These are phyloP conservation scores for Fusarium algeriense DNA, from an alignment of 2,329 filamentous ascomycete species.

Conservation along the genomic window DNA sequence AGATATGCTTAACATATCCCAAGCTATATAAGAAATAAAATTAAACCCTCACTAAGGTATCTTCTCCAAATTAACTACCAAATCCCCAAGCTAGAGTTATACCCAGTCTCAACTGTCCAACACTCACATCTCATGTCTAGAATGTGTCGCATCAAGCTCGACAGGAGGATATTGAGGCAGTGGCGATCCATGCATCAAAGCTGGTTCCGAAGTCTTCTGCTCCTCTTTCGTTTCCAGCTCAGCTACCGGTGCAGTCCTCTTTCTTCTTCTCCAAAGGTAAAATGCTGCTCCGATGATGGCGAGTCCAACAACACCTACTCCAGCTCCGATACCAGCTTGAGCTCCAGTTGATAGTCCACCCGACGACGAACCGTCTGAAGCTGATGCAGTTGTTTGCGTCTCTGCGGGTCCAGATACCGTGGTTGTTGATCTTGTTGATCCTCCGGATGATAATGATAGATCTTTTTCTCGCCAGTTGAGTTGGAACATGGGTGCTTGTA, in stretches of 20 bases:
- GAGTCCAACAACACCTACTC: not conserved
- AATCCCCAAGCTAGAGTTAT: too few species aligned
- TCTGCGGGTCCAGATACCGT: not conserved
- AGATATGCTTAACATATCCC: too few species aligned
- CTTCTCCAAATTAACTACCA: too few species aligned
- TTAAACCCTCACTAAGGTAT: too few species aligned
- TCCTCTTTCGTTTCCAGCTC: not conserved
- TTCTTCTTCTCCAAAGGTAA: constrained; percentile 1
- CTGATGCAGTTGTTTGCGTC: not conserved
- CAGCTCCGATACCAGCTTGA: not conserved
- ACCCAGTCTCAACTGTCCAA: accelerated
- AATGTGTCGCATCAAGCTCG: not conserved
- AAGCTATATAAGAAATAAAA: too few species aligned
- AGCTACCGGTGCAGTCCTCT: accelerated
- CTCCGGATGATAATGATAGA: not conserved
- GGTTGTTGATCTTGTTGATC: not conserved
- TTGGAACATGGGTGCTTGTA: constrained; percentile 14
- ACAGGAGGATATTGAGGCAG: not conserved
- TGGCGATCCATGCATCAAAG: accelerated
- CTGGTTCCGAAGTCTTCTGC: not conserved
- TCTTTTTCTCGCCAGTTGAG: not conserved
- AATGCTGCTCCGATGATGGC: not conserved
- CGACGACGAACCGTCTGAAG: not conserved
- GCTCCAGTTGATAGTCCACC: not conserved
- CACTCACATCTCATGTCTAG: not conserved